A percentile compares a stretch with the other conserved stretches of the same genome.
These are phyloP conservation scores for Lepidium didymum DNA, from an alignment of 345 rosid genomes.

Conservation along the genomic window DNA sequence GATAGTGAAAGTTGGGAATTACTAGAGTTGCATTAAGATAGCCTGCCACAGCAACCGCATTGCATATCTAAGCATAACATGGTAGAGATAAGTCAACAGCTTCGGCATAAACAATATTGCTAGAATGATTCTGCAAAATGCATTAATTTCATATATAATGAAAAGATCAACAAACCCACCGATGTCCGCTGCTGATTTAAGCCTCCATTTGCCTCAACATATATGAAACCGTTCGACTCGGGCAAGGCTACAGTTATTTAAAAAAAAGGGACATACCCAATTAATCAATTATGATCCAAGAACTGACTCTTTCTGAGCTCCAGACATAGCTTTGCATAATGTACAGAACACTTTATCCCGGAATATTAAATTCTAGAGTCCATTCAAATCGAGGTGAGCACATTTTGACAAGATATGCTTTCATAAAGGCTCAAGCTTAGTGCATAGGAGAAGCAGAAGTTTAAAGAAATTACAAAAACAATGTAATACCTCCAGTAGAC, in stretches of 20 bases:
- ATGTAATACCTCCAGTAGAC: constrained; percentile 62
- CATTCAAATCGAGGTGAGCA: not conserved
- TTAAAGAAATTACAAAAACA: not conserved
- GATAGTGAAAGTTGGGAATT: constrained; percentile 90
- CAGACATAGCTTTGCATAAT: not conserved
- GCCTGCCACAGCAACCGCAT: constrained; percentile 99
- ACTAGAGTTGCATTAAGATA: constrained; percentile 94
- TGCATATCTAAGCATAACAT: constrained; percentile 76
- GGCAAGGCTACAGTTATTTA: constrained; percentile 53
- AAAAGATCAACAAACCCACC: constrained; percentile 53
- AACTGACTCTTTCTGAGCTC: not conserved
- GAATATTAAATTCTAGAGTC: not conserved
- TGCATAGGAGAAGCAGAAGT: not conserved
- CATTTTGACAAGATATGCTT: not conserved
- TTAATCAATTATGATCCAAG: not conserved
- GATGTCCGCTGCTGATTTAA: constrained; percentile 97
- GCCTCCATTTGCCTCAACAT: constrained; percentile 98
- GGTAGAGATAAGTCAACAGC: constrained; percentile 23
- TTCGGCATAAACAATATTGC: constrained; percentile 6
- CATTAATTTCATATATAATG: not conserved
- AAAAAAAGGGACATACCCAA: not conserved
- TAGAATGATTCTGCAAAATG: not conserved
- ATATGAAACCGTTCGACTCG: constrained; percentile 93
- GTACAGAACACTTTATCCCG: not conserved
- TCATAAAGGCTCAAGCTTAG: not conserved